Conservation (phyloP, 2,329 filamentous ascomycete species). For the Monosporascus sp. region DNA sequence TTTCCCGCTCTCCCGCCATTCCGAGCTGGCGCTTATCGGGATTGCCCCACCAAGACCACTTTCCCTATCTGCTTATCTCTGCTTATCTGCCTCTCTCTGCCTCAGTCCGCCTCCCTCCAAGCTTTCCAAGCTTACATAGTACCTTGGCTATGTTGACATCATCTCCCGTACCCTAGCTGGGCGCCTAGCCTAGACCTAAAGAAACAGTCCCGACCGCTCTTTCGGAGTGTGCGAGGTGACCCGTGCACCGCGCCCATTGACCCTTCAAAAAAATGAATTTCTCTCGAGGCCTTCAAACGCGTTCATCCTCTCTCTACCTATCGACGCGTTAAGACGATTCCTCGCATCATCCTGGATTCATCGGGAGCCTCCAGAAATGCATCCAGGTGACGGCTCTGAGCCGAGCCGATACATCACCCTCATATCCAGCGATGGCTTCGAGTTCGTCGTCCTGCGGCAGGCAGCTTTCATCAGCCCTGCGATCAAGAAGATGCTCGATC, state of each 20-base stretch:
- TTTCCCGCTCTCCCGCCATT: not conserved
- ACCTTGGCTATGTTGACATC: no score
- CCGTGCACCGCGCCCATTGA: not conserved
- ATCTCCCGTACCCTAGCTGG: no score
- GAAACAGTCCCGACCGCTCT: no score
- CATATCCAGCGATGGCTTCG: conserved; percentile 69
- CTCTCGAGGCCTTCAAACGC: not conserved
- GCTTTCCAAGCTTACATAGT: no score
- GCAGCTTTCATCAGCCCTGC: conserved; percentile 65
- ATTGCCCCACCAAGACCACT: not conserved
- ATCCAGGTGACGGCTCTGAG: conserved; percentile 6
- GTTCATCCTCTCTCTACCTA: not conserved
- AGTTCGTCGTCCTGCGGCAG: conserved; percentile 70
- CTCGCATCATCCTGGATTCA: conserved; percentile 5
- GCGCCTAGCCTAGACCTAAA: no score
- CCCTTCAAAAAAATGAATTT: not conserved
- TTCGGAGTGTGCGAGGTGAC: no score
- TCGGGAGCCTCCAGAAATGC: conserved; percentile 16
- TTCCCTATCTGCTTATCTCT: no score
- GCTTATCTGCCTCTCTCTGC: no score
- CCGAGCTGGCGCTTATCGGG: conserved; percentile 7
- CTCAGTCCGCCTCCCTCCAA: no score
- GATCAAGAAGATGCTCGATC: conserved; percentile 71
- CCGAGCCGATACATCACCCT: conserved; percentile 70
- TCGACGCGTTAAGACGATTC: conserved; percentile 2